Percentiles rank a stretch among this genome's conserved stretches.
Evolutionary conservation across 2,329 filamentous ascomycete species (phyloP).

Genomic region (Ophiosphaerella korrae): DNA sequence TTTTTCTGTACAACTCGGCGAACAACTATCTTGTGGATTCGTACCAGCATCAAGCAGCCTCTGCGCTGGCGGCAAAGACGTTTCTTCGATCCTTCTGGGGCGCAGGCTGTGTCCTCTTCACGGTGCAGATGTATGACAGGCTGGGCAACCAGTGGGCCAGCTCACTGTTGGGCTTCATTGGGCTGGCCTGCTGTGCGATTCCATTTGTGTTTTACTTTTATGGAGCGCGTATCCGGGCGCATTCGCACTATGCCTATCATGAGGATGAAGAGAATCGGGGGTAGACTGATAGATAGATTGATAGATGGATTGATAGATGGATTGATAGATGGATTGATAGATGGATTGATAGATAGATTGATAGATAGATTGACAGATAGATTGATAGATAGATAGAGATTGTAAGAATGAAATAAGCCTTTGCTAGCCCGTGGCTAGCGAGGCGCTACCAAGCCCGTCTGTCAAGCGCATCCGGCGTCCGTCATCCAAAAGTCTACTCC

Average conservation of each 20-base stretch:
- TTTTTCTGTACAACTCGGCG: slow-evolving; percentile 77
- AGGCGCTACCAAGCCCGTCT: slow-evolving; percentile 14
- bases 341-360: too few relatives aligned
- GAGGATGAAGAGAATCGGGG: slow-evolving; percentile 56
- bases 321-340: too few relatives aligned
- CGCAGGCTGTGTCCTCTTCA: slow-evolving; percentile 77
- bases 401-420: background rate
- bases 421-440: slow-evolving; percentile 14
- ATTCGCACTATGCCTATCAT: slow-evolving; percentile 74
- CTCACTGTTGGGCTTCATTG: slow-evolving; percentile 73
- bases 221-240: slow-evolving; percentile 71
- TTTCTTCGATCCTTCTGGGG: slow-evolving; percentile 82
- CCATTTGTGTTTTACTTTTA: slow-evolving; percentile 82
- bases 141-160: slow-evolving; percentile 79
- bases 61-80: slow-evolving; percentile 80
- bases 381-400: too few relatives aligned
- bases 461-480: slow-evolving; percentile 11
- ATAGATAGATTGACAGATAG: too few relatives aligned
- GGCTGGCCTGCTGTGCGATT: slow-evolving; percentile 78
- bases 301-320: background rate
- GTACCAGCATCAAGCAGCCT: slow-evolving; percentile 77
- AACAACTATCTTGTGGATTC: slow-evolving; percentile 64
- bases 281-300: slow-evolving; percentile 31
- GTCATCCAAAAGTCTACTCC: slow-evolving; percentile 1
- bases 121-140: slow-evolving; percentile 71